Evolutionary conservation across 257 asterid species (phyloP), one percentile per base, ranked within the genome.

Genomic region (Nicotiana obtusifolia): DNA sequence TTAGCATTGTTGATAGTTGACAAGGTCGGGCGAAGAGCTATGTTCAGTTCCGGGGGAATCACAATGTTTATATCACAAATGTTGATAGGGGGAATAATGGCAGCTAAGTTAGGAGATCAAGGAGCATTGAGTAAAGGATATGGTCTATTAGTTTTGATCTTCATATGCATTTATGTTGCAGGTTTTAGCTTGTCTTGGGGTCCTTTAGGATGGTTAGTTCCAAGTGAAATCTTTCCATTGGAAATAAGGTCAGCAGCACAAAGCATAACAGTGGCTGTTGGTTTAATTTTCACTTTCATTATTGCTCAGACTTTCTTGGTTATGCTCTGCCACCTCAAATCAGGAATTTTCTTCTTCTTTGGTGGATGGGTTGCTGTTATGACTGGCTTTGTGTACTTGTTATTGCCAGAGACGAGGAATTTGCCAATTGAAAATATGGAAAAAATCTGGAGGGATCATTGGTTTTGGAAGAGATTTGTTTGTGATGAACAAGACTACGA

Each of bases 111-210:
- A 17, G 90, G 91, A 16, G 94, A 89, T 65, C 89, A 85, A 19
- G 86, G 81, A 5, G 88, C 20, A 0, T 15, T 89, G n/a, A 80
- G 82, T 64, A 83, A 83, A 61, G 75, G 52, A 0, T 76, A 87
- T 64, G 86, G 84, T 10, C 15, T 80, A 14, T n/a, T 79, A 14
- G 71, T 90, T 22, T 60, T 90, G 80, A 82, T 79, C 15, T 14
- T 87, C 10, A 76, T 88, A 1, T 49, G 88, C 28, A 8, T 86
- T 11, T 90, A 89, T 62, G 78, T 89, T n/a, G 87, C 84, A 7
- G 92, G 89, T 9, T 90, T 86, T 78, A 89, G 90, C 59, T 15
- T 84, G 41, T 88, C 90, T n/a, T 88, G 91, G 93, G 93, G 93
- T 4, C 93, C 93, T 5, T 47, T 89, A 7, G 94, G 91, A 52